phyloP scores from a whole-genome alignment of 2,329 filamentous ascomycete species.

The Penicillium glabrum region DNA sequence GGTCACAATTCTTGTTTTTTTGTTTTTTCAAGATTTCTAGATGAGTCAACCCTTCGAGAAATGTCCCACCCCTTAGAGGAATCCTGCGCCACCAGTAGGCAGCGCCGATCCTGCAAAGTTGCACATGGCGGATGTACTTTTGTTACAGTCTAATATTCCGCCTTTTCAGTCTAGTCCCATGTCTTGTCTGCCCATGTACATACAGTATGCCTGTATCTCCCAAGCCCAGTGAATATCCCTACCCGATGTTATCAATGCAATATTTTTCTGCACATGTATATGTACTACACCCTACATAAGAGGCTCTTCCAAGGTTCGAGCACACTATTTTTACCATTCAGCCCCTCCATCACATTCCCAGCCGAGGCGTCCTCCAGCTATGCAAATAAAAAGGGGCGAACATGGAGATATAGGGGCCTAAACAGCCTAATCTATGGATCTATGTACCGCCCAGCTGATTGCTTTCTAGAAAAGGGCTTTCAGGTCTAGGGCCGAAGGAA shows the following conservation, averaged over 20 bases:
- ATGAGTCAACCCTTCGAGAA: conserved; percentile 22
- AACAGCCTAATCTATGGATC: neutral
- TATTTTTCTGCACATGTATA: neutral
- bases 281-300: neutral
- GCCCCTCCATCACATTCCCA: neutral
- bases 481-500: neutral
- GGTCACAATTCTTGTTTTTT: neutral
- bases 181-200: neutral
- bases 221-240: neutral
- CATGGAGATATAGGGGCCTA: neutral
- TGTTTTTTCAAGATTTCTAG: neutral
- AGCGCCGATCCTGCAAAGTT: conserved; percentile 23
- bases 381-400: neutral
- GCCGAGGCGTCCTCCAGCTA: neutral
- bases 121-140: conserved; percentile 20
- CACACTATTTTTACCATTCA: neutral
- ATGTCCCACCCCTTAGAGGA: conserved; percentile 8
- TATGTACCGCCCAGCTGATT: neutral
- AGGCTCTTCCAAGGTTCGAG: neutral
- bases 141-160: neutral
- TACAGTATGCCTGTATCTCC: neutral
- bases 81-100: conserved; percentile 21
- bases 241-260: neutral
- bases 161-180: no score
- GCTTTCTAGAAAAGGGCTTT: neutral